A percentile compares a stretch with the other conserved stretches of the same genome.
Conservation (phyloP, 768 basidiomycete genomes). For the Dioszegia crocea region DNA sequence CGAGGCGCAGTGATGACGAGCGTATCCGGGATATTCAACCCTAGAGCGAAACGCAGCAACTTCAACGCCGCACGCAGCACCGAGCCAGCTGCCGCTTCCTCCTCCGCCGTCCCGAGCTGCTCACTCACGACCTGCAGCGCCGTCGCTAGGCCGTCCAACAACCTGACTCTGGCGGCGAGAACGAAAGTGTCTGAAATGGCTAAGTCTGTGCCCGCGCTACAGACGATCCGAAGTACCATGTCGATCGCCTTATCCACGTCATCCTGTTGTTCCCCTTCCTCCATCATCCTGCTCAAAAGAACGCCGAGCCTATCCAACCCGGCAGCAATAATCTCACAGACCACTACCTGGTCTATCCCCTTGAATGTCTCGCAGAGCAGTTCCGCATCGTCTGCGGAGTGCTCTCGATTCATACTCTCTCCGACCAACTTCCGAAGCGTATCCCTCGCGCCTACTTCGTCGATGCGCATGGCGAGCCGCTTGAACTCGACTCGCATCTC, state of each 20-base stretch:
- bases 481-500: constrained; percentile 47
- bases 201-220: constrained; percentile 10
- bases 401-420: constrained; percentile 27
- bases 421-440: constrained; percentile 27
- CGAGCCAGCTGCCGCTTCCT: background rate
- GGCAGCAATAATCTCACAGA: constrained; percentile 31
- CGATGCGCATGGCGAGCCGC: constrained; percentile 29
- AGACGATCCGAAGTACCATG: constrained; percentile 27
- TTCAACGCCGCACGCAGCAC: constrained; percentile 18
- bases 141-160: constrained; percentile 26
- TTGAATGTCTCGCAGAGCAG: constrained; percentile 41
- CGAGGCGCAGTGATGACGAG: constrained; percentile 14
- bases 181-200: constrained; percentile 10
- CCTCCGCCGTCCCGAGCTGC: constrained; percentile 12
- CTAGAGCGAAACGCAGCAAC: constrained; percentile 28
- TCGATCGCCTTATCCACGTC: constrained; percentile 17
- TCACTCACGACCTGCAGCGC: constrained; percentile 27
- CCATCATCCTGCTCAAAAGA: constrained; percentile 29
- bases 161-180: constrained; percentile 23
- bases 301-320: constrained; percentile 34
- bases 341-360: constrained; percentile 37
- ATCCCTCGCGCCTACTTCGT: constrained; percentile 26
- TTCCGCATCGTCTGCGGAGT: constrained; percentile 37
- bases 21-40: constrained; percentile 16
- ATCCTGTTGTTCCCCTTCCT: constrained; percentile 18